Base-by-base conservation (phyloP, 148 eudicot species). In the Amaranthus cruentus region DNA sequence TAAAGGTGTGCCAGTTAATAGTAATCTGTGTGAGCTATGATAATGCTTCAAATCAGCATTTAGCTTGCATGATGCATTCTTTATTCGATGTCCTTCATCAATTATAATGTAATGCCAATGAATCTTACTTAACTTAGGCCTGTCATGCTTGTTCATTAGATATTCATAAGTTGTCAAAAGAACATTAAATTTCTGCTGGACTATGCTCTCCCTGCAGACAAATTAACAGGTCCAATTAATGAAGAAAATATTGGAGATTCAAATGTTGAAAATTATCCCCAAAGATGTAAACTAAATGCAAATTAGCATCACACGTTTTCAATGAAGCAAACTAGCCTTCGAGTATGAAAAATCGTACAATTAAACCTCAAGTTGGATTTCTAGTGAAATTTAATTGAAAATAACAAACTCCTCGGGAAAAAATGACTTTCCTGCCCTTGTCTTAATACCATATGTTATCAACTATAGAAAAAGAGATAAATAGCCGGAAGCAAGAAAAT, bases 71-170 rank as follows among this genome's bases (percentile, higher is more conserved):
- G 97, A 95, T 72, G 98, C 98, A 86, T 95, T 95, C 85, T 95
- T 95, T 58, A 95, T 95, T 38, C 98, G 93, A 79, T 95, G 97
- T 51, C 98, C 98, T 85, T 95, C 98, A 77, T 95, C 98, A 76
- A 95, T 95, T 62, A 95, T 95, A 78, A 95, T 80, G 73, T 95
- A 91, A 81, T 87, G 99, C 99, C 99, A 95, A 13, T 82, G 83
- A 75, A 95, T 63, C 80, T 95, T 95, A 84, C 96, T 90, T 69
- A 95, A 85, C 80, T 95, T 95, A 57, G 97, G 96, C 52, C 99
- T 89, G 75, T 95, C 99, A 84, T 95, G 96, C 86, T 95, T 95
- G 85, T 91, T 95, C 98, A 95, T 95, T 74, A 95, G 77, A 88
- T 95, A 95, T 83, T 95, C 97, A 69, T 95, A 95, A 3, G 98